Evolutionary conservation across 1,139 yeast species (phyloP), one percentile per base, ranked within the genome.

Genomic region (Trichomonascaceae sp.): DNA sequence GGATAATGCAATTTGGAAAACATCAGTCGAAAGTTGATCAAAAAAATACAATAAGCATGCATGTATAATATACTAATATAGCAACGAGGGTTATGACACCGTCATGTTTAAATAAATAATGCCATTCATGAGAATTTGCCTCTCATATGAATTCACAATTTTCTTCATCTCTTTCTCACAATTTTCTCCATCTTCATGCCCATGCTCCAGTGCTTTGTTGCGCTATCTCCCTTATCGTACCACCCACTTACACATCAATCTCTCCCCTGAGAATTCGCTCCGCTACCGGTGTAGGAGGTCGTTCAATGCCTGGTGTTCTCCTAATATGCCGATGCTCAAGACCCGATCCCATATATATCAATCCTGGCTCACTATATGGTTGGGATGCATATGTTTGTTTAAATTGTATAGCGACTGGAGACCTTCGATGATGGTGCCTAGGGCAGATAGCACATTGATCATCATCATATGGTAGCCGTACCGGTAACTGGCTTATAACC

Each of bases 1-100:
- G 52, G 75, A 83, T 57, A 81, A 81, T 62, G 74, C 72, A 44
- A 73, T 81, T 15, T 45, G 48, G 43, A 36, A 22, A 2, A 43
- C 52, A 4, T 53, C 55, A 15, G 19, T 43, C 2, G 15, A 43
- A 13, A 24, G 45, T 19, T 20, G 45, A 22, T 22, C 6, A 22
- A 22, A 22, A 22, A 22, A 22, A 22, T 22, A 22, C 6, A 22
- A 22, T 22, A 22, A 22, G 24, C 24, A 22, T 22, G 24, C 24
- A 27, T 27, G 32, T 10, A 27, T 27, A 27, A 27, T 27, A 27
- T 27, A 27, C 32, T 27, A 27, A 27, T 27, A 27, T 27, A 27
- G 32, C 32, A 27, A 27, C 32, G 32, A 27, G 32, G 32, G 32
- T 6, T 3, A 22, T 22, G 9, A 12, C 9, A 27, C 32, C 32